Evolutionary conservation across 352 stramenopile genomes (phyloP).

Genomic region (Phytophthora aleatoria): DNA sequence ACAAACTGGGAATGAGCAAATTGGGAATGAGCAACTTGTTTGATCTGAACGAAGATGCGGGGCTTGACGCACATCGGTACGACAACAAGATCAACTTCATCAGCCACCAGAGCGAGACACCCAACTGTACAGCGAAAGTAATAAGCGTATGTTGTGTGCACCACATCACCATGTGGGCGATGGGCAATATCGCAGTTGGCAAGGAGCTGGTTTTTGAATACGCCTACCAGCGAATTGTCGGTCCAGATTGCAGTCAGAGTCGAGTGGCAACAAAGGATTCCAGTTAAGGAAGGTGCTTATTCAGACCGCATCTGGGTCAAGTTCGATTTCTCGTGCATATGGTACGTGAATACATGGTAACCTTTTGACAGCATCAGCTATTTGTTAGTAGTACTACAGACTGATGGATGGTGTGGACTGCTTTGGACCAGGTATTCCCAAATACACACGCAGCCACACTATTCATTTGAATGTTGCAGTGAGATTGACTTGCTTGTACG

Average conservation of each 20-base stretch:
- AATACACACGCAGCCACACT: too few species aligned
- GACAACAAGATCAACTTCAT: slow-evolving; percentile 94
- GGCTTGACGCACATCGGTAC: slow-evolving; percentile 87
- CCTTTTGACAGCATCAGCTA: too few species aligned
- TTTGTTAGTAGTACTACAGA: too few species aligned
- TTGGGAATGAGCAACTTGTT: slow-evolving; percentile 90
- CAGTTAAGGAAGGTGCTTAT: slow-evolving; percentile 17
- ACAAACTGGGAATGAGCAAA: slow-evolving; percentile 84
- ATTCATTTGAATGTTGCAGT: too few species aligned
- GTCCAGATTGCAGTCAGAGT: slow-evolving; percentile 59
- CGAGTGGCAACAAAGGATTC: slow-evolving; percentile 8
- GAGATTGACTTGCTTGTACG: too few species aligned
- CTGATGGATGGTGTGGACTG: too few species aligned
- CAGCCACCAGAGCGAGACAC: slow-evolving; percentile 65
- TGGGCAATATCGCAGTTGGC: slow-evolving; percentile 74
- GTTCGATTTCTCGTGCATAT: background rate
- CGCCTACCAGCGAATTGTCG: slow-evolving; percentile 57
- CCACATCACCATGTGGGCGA: slow-evolving; percentile 91
- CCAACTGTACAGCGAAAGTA: slow-evolving; percentile 82
- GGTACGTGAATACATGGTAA: slow-evolving; percentile 11
- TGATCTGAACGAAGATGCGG: slow-evolving; percentile 88
- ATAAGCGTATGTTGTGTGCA: slow-evolving; percentile 87
- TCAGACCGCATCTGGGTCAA: background rate
- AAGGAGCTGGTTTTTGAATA: slow-evolving; percentile 74
- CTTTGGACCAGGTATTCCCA: too few species aligned